Base-by-base conservation (phyloP, 2,329 filamentous ascomycete species). In the Canariomyces notabilis region DNA sequence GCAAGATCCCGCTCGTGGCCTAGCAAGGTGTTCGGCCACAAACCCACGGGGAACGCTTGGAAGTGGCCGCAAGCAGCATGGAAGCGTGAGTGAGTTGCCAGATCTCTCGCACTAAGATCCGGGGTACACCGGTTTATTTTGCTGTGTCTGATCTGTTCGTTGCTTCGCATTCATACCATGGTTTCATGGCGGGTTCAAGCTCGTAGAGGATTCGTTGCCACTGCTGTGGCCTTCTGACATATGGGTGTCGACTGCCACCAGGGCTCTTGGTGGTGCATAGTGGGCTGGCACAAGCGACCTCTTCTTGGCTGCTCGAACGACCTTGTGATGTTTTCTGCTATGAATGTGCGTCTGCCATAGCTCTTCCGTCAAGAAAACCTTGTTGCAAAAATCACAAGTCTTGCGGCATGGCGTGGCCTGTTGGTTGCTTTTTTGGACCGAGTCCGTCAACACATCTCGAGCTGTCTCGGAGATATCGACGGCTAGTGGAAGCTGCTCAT, bases 71-170 rank as follows among this genome's bases (percentile, higher is more conserved):
- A 87, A 90, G 72, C 83, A 82, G 53, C n/a, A n/a, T n/a, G n/a
- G n/a, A n/a, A n/a, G n/a, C n/a, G n/a, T 94, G 88, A 89, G 85
- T 93, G 8, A 85, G 85, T 74, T 73, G 75, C 46, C 74, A 86
- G 63, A 85, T 89, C 26, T 11, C 26, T 12, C 3, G 26, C 8
- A 8, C 26, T 29, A 12, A 29, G 26, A 11, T 42, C 38, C 12
- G 20, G 16, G 15, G 12, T 31, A 33, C 20, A 12, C 6, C 6
- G 35, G 19, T 22, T 18, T n/a, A 23, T 5, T 21, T 18, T 38
- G 37, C 37, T 38, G 37, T 38, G 29, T 38, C 16, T 38, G 29
- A 15, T 16, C 37, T 16, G n/a, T 15, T 22, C 21, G 37, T 16
- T 38, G 21, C 37, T 38, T 29, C 21, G 8, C 26, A 29, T 29